These are phyloP conservation scores for Durio zibethinus DNA, from an alignment of 345 rosid genomes.

Conservation along the genomic window DNA sequence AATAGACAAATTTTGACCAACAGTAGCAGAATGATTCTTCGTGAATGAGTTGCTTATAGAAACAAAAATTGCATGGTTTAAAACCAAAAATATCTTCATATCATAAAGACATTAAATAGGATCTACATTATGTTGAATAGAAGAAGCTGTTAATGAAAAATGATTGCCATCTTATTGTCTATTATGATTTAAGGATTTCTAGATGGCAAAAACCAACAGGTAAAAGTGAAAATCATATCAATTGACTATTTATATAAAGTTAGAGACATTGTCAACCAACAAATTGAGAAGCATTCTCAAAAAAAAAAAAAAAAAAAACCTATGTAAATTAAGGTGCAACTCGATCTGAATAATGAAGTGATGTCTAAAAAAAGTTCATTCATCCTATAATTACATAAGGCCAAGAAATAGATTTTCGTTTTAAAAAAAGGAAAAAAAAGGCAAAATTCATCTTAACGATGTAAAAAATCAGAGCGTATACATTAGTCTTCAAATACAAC, in stretches of 20 bases:
- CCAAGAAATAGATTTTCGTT: background rate
- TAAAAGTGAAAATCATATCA: conserved; percentile 6
- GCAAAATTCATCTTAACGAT: too few species aligned
- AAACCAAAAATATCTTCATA: conserved; percentile 34
- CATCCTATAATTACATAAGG: background rate
- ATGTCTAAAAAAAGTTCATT: background rate
- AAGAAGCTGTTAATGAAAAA: conserved; percentile 31
- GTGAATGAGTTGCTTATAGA: conserved; percentile 32
- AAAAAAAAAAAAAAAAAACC: too few species aligned
- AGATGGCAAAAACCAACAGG: conserved; percentile 13
- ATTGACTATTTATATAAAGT: background rate
- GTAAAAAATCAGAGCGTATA: too few species aligned
- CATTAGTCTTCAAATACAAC: too few species aligned
- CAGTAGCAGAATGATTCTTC: conserved; percentile 32
- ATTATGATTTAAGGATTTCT: conserved; percentile 37
- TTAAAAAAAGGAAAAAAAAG: background rate
- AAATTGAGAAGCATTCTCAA: background rate
- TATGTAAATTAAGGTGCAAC: background rate
- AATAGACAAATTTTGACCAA: conserved; percentile 20
- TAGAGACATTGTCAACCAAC: background rate
- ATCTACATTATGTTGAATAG: conserved; percentile 29
- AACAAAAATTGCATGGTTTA: conserved; percentile 27
- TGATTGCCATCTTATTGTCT: conserved; percentile 32
- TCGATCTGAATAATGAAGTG: background rate
- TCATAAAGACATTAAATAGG: conserved; percentile 26